phyloP scores from a whole-genome alignment of 2,329 filamentous ascomycete genomes.

The Diaporthe helianthi region DNA sequence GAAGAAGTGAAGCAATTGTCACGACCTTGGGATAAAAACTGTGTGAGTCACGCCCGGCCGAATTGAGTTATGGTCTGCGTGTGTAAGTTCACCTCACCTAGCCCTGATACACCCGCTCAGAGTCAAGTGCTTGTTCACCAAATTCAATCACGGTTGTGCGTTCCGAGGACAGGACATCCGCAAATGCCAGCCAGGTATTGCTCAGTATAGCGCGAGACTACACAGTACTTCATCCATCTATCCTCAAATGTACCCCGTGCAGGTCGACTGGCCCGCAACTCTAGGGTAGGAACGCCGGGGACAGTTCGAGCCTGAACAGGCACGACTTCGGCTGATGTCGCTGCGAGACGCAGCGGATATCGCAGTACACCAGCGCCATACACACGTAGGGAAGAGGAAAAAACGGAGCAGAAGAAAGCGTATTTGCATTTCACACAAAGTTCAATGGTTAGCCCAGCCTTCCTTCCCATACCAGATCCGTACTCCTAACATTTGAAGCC shows the following conservation, averaged over 20 bases:
- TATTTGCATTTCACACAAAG: neutral
- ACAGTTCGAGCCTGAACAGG: too few species aligned
- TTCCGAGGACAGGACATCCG: too few species aligned
- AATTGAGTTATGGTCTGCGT: too few species aligned
- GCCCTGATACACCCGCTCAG: too few species aligned
- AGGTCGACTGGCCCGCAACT: neutral
- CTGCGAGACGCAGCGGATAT: neutral
- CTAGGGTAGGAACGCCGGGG: too few species aligned
- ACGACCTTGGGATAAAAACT: too few species aligned
- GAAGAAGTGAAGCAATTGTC: too few species aligned
- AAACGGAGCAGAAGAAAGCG: neutral
- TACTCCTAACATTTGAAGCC: neutral
- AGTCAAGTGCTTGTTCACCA: too few species aligned
- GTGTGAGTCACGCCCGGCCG: too few species aligned
- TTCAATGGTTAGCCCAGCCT: constrained; percentile 7
- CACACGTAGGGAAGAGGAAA: neutral
- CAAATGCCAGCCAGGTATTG: neutral
- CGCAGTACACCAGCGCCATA: neutral
- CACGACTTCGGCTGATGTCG: too few species aligned
- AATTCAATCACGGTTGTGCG: too few species aligned
- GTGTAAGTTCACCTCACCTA: too few species aligned
- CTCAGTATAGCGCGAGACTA: neutral
- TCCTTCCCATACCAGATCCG: neutral
- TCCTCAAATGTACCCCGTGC: neutral
- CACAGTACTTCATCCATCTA: neutral